Percentiles rank a stretch among this genome's conserved stretches.
Evolutionary conservation across 257 asterid genomes (phyloP).

Genomic region (Salvia rosmarinus): DNA sequence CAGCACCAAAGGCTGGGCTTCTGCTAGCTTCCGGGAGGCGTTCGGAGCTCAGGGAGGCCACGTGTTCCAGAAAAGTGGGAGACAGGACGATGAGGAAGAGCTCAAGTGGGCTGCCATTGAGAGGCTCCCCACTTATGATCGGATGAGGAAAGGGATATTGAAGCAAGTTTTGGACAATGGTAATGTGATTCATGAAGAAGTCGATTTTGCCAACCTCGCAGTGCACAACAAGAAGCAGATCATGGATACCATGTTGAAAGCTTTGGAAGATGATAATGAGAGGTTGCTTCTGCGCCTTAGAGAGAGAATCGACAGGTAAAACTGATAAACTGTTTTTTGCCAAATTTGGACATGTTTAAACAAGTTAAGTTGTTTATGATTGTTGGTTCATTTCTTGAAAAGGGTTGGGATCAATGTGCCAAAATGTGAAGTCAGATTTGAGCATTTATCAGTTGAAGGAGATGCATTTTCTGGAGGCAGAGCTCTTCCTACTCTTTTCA

Average conservation of each 20-base stretch:
- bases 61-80: constrained; percentile 63
- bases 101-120: constrained; percentile 88
- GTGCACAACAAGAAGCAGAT: constrained; percentile 64
- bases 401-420: constrained; percentile 74
- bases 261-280: constrained; percentile 77
- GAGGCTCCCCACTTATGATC: constrained; percentile 80
- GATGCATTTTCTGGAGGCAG: constrained; percentile 69
- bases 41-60: constrained; percentile 64
- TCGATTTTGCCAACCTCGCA: constrained; percentile 63
- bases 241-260: constrained; percentile 61
- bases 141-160: constrained; percentile 67
- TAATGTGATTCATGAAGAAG: constrained; percentile 59
- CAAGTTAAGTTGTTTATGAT: background rate
- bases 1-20: constrained; percentile 67
- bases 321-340: background rate
- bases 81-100: constrained; percentile 70
- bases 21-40: constrained; percentile 67
- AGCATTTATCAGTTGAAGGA: constrained; percentile 69
- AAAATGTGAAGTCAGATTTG: constrained; percentile 66
- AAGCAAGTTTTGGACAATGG: constrained; percentile 72
- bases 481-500: constrained; percentile 83
- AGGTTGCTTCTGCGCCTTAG: constrained; percentile 60
- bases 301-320: constrained; percentile 66
- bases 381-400: constrained; percentile 11
- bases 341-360: background rate